phyloP scores from a whole-genome alignment of 2,329 filamentous ascomycete species.

The Trichoderma arundinaceum region DNA sequence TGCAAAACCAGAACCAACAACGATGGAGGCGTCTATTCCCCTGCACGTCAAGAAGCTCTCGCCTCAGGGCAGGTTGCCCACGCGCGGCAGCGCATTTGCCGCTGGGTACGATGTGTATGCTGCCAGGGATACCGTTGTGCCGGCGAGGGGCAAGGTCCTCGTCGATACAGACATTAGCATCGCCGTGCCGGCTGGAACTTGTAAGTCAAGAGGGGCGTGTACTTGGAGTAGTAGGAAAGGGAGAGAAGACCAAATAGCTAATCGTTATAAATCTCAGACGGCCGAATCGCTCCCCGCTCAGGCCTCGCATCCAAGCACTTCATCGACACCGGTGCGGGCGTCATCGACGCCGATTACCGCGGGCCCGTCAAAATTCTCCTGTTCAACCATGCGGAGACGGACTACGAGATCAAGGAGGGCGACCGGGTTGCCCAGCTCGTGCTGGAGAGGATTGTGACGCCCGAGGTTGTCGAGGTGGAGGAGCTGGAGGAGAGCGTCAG shows the following conservation, averaged over 20 bases:
- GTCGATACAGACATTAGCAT: slow-evolving; percentile 93
- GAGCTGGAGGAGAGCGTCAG: slow-evolving; percentile 89
- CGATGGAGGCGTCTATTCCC: slow-evolving; percentile 57
- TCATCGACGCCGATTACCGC: slow-evolving; percentile 97
- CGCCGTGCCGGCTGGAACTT: slow-evolving; percentile 87
- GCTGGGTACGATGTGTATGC: slow-evolving; percentile 95
- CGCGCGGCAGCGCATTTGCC: slow-evolving; percentile 84
- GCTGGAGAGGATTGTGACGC: slow-evolving; percentile 91
- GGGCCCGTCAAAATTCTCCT: slow-evolving; percentile 92
- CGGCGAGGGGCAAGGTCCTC: slow-evolving; percentile 80
- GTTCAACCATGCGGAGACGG: slow-evolving; percentile 85
- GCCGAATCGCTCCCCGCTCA: slow-evolving; percentile 87
- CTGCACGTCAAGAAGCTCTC: slow-evolving; percentile 90
- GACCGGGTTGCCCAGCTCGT: slow-evolving; percentile 94
- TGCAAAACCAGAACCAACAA: neutral
- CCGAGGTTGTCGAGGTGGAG: slow-evolving; percentile 86
- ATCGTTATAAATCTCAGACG: slow-evolving; percentile 60
- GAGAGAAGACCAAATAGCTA: neutral
- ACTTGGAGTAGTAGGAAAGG: neutral
- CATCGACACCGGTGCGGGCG: slow-evolving; percentile 93
- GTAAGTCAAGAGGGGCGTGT: slow-evolving; percentile 55
- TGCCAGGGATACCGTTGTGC: slow-evolving; percentile 74
- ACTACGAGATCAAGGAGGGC: slow-evolving; percentile 82
- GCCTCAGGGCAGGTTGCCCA: slow-evolving; percentile 78
- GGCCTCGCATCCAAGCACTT: slow-evolving; percentile 91